phyloP scores from a whole-genome alignment of 2,329 filamentous ascomycete genomes.

The Microdochium nivale region DNA sequence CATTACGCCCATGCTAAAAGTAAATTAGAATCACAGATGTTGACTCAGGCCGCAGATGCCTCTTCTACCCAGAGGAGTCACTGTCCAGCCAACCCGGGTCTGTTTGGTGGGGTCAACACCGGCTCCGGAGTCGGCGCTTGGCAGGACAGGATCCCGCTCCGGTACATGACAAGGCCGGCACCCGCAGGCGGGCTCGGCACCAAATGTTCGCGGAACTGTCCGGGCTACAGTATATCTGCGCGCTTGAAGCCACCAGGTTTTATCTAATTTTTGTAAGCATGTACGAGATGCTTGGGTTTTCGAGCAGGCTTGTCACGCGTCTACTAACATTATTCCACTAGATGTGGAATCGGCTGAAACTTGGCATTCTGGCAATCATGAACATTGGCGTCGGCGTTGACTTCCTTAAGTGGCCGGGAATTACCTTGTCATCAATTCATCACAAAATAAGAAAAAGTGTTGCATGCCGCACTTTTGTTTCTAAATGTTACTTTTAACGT shows the following conservation, averaged over 20 bases:
- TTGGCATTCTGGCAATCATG: conserved; percentile 39
- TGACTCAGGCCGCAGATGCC: neutral
- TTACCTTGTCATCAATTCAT: conserved; percentile 35
- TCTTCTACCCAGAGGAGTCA: neutral
- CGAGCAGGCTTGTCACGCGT: too few species aligned
- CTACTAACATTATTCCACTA: too few species aligned
- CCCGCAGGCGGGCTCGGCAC: too few species aligned
- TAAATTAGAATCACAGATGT: too few species aligned
- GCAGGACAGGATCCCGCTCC: neutral
- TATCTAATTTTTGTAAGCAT: too few species aligned
- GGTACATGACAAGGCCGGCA: neutral
- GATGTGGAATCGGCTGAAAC: conserved; percentile 44
- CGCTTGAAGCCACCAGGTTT: too few species aligned
- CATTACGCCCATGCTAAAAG: too few species aligned
- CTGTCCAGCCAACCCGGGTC: neutral
- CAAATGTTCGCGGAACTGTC: too few species aligned
- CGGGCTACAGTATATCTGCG: too few species aligned
- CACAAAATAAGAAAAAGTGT: conserved; percentile 41
- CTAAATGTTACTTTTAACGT: too few species aligned
- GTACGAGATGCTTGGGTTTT: too few species aligned
- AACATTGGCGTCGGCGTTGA: conserved; percentile 44
- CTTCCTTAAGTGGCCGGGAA: conserved; percentile 38
- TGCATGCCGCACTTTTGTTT: too few species aligned
- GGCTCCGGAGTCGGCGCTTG: neutral
- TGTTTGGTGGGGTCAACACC: neutral